Conservation (phyloP, 148 eudicot species). For the Rhododendron molle region DNA sequence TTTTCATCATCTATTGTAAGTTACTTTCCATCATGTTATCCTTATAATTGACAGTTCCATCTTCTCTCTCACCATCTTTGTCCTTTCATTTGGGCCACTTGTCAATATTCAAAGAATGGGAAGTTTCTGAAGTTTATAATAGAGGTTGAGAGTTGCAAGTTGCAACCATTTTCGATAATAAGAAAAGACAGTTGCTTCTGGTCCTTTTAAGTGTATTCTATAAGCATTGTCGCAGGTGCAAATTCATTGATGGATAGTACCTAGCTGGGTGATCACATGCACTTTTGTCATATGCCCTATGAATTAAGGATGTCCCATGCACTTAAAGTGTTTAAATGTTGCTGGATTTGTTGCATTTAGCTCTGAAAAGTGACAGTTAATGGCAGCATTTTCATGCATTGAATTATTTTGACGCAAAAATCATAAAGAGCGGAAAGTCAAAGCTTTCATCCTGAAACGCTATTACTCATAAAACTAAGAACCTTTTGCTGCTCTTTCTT, state of each 20-base stretch:
- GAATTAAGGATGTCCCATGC: background rate
- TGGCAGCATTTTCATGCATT: no score
- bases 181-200: background rate
- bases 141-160: background rate
- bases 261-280: background rate
- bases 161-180: background rate
- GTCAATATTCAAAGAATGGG: background rate
- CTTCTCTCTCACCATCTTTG: background rate
- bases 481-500: no score
- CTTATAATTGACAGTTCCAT: background rate
- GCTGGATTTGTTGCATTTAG: no score
- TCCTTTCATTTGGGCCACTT: background rate
- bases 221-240: background rate
- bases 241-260: background rate
- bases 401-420: no score
- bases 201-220: background rate
- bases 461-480: no score
- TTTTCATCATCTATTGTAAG: constrained; percentile 2
- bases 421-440: no score
- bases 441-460: no score
- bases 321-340: no score
- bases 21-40: background rate
- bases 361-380: no score
- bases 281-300: background rate
- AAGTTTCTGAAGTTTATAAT: background rate